Evolutionary conservation across 345 rosid genomes (phyloP).

Genomic region (Arabidopsis arenosa): DNA sequence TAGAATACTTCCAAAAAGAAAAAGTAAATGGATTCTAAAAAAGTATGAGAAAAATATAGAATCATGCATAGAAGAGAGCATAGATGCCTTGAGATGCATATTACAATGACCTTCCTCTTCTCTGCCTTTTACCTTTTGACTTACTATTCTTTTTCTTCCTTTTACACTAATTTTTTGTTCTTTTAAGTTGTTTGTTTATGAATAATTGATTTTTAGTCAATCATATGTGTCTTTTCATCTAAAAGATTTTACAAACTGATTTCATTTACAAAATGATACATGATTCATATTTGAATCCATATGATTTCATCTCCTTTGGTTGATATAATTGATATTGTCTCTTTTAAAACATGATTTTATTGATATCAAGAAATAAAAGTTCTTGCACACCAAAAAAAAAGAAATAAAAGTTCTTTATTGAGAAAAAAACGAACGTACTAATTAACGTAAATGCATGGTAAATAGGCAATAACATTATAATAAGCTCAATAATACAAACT

Average conservation of each 20-base stretch:
- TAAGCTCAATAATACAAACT: constrained; percentile 1
- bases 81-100: constrained; percentile 44
- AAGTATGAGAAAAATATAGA: constrained; percentile 16
- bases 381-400: no score
- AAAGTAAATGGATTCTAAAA: constrained; percentile 43
- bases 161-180: not conserved
- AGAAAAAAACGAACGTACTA: not conserved
- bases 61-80: constrained; percentile 33
- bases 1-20: constrained; percentile 45
- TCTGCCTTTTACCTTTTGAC: constrained; percentile 29
- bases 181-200: constrained; percentile 9
- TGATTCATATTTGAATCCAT: not conserved
- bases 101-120: constrained; percentile 39
- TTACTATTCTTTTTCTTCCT: constrained; percentile 23
- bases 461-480: constrained; percentile 18
- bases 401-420: not conserved
- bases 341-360: not conserved
- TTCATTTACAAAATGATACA: not conserved
- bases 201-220: constrained; percentile 36
- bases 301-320: not conserved
- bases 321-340: not conserved
- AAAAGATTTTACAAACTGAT: not conserved
- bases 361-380: not conserved
- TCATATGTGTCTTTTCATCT: constrained; percentile 26
- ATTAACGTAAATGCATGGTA: constrained; percentile 9